Percentiles rank a stretch among this genome's conserved stretches.
phyloP scores from a whole-genome alignment of 2,329 filamentous ascomycete genomes.

The Raffaelea ambrosiae region DNA sequence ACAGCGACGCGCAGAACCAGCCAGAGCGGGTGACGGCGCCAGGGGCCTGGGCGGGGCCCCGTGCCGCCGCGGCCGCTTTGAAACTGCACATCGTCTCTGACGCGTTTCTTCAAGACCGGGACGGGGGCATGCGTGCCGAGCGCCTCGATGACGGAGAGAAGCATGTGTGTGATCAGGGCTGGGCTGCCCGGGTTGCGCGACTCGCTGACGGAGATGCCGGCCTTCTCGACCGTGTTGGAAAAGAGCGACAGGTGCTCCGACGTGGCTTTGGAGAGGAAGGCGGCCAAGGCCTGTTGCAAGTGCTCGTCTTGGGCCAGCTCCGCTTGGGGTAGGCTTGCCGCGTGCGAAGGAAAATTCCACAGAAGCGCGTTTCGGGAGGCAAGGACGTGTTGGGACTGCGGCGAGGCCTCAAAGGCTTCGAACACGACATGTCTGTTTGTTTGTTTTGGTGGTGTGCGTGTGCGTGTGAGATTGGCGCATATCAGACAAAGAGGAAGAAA shows the following conservation, averaged over 20 bases:
- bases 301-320: constrained; percentile 15
- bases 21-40: constrained; percentile 55
- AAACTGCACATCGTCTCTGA: constrained; percentile 53
- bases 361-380: constrained; percentile 39
- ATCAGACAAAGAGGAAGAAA: too few relatives aligned
- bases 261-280: constrained; percentile 48
- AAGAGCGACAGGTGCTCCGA: constrained; percentile 32
- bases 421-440: constrained; percentile 20
- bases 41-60: constrained; percentile 38
- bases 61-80: constrained; percentile 16
- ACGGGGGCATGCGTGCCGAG: constrained; percentile 33
- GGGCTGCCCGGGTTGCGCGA: constrained; percentile 51
- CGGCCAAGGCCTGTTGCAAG: constrained; percentile 39
- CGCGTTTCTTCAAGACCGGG: constrained; percentile 41
- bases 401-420: constrained; percentile 53
- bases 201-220: constrained; percentile 38
- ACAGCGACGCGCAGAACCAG: constrained; percentile 51
- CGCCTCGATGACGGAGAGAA: constrained; percentile 51
- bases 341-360: constrained; percentile 53
- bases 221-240: constrained; percentile 42
- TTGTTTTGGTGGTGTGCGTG: not conserved
- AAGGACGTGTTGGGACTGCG: constrained; percentile 42
- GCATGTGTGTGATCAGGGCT: constrained; percentile 46
- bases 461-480: too few relatives aligned
- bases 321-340: constrained; percentile 34